Conservation (phyloP, 495 filamentous ascomycete species). For the Penicillium mononematosum region DNA sequence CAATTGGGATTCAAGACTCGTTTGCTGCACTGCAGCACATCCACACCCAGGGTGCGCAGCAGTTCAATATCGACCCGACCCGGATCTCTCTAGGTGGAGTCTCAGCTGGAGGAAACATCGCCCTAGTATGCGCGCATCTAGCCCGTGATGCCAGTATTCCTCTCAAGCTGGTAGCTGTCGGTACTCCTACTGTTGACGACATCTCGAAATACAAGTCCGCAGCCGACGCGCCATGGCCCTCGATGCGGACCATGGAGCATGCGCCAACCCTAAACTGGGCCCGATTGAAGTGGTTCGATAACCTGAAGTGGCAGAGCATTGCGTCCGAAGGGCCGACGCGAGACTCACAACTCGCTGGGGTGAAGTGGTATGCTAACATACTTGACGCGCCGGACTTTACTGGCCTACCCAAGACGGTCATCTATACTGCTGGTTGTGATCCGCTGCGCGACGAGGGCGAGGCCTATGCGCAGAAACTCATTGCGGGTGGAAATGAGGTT, state of each 20-base stretch:
- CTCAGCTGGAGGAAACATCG: slow-evolving; percentile 50
- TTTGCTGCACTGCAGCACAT: slow-evolving; percentile 41
- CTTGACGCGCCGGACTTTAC: slow-evolving; percentile 44
- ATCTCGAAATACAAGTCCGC: slow-evolving; percentile 37
- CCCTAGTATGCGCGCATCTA: slow-evolving; percentile 46
- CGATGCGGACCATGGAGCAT: slow-evolving; percentile 42
- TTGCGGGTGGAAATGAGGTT: slow-evolving; percentile 47
- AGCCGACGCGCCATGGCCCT: slow-evolving; percentile 46
- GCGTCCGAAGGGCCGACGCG: slow-evolving; percentile 3
- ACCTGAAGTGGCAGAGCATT: slow-evolving; percentile 30
- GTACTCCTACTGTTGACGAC: slow-evolving; percentile 40
- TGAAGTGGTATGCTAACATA: slow-evolving; percentile 31
- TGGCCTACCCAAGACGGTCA: slow-evolving; percentile 44
- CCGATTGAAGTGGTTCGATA: slow-evolving; percentile 48
- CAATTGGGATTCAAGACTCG: slow-evolving; percentile 47
- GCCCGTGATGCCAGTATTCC: slow-evolving; percentile 47
- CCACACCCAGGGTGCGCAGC: slow-evolving; percentile 25
- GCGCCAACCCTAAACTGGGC: slow-evolving; percentile 50
- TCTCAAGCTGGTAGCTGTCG: slow-evolving; percentile 41
- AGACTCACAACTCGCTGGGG: slow-evolving; percentile 17
- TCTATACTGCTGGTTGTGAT: slow-evolving; percentile 50
- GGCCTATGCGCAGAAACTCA: slow-evolving; percentile 47
- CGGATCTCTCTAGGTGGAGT: slow-evolving; percentile 51
- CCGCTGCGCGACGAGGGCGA: slow-evolving; percentile 54
- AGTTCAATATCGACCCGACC: slow-evolving; percentile 44